phyloP scores from a whole-genome alignment of 2,329 filamentous ascomycete species.

The Colletotrichum spaethianum region DNA sequence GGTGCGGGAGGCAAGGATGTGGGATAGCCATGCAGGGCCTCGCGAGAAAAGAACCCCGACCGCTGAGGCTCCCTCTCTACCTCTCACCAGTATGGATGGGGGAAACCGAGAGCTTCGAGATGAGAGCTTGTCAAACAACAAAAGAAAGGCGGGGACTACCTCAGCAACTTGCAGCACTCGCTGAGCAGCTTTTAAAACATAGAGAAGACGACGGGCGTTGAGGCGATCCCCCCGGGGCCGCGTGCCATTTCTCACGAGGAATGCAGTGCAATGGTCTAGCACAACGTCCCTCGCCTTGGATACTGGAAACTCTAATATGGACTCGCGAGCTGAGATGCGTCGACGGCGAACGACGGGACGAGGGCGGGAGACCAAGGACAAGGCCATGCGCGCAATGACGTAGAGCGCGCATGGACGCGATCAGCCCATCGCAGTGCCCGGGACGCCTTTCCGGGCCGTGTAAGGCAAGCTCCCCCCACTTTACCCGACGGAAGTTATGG shows the following conservation, averaged over 20 bases:
- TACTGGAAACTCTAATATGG: conserved; percentile 24
- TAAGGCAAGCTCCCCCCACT: neutral
- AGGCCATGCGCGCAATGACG: conserved; percentile 27
- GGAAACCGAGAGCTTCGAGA: neutral
- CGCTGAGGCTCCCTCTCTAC: neutral
- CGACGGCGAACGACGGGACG: neutral
- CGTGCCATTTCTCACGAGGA: neutral
- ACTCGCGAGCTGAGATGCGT: neutral
- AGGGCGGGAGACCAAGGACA: conserved; percentile 1
- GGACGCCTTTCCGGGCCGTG: conserved; percentile 20
- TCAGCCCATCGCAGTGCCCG: neutral
- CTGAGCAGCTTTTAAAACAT: neutral
- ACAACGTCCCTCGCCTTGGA: neutral
- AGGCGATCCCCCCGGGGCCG: neutral
- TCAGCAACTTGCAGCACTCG: neutral
- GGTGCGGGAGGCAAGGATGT: conserved; percentile 15
- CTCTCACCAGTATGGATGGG: neutral
- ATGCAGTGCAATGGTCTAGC: neutral
- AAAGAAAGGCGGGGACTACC: neutral
- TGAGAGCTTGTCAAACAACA: neutral
- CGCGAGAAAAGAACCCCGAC: neutral
- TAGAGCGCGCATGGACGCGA: conserved; percentile 13
- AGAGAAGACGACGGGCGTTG: neutral
- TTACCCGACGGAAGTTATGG: conserved; percentile 4
- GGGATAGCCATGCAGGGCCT: conserved; percentile 12